phyloP scores from a whole-genome alignment of 805 yeast genomes.

The Metschnikowia sp. region DNA sequence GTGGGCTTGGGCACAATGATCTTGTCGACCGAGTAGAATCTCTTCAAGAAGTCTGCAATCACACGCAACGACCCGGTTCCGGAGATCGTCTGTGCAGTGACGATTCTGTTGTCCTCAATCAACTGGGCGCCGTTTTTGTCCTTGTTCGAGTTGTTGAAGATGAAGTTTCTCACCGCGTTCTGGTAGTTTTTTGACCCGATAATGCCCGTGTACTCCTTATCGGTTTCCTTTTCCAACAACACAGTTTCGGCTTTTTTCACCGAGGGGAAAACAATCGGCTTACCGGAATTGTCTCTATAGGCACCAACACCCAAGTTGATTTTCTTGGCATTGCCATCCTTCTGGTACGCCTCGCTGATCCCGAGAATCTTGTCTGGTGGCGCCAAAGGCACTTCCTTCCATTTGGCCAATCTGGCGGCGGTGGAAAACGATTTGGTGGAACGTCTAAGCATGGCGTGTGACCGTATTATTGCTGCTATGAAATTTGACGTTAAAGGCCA shows the following conservation, averaged over 20 bases:
- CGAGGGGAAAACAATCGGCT: slow-evolving; percentile 83
- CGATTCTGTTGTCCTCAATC: slow-evolving; percentile 60
- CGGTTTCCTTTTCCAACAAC: slow-evolving; percentile 47
- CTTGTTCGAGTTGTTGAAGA: slow-evolving; percentile 58
- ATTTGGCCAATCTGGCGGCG: slow-evolving; percentile 18
- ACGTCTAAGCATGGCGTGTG: slow-evolving; percentile 17
- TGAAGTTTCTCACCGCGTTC: slow-evolving; percentile 60
- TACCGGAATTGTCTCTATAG: slow-evolving; percentile 84
- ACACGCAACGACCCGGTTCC: slow-evolving; percentile 95
- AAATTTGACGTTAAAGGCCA: background rate
- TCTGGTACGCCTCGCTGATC: slow-evolving; percentile 67
- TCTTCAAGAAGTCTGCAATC: slow-evolving; percentile 69
- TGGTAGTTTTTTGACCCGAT: slow-evolving; percentile 72
- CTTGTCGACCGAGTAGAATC: slow-evolving; percentile 53
- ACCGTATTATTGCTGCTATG: background rate
- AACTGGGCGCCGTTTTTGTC: slow-evolving; percentile 55
- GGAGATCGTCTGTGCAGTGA: slow-evolving; percentile 83
- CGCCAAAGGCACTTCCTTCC: slow-evolving; percentile 43
- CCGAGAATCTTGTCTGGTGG: slow-evolving; percentile 90
- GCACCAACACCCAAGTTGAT: slow-evolving; percentile 83
- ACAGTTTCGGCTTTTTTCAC: slow-evolving; percentile 62
- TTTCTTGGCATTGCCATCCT: slow-evolving; percentile 57
- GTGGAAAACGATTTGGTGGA: slow-evolving; percentile 17
- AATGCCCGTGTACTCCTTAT: slow-evolving; percentile 87
- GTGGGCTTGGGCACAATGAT: slow-evolving; percentile 83